Conservation (phyloP, 2,329 filamentous ascomycete species). For the Emmonsiellopsis sp. region DNA sequence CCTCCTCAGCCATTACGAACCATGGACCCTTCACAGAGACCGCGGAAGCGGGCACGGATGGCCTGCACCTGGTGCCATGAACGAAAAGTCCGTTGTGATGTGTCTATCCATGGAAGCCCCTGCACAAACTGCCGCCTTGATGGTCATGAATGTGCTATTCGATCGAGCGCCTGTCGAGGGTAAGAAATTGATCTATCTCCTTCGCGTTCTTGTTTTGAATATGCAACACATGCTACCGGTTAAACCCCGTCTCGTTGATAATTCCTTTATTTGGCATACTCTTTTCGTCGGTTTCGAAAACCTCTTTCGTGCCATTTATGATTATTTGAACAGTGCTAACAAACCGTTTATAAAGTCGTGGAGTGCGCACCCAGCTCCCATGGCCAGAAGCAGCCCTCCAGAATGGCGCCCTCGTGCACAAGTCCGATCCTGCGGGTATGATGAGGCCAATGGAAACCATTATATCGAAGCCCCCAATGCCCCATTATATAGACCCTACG, state of each 20-base stretch:
- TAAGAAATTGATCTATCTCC: constrained; percentile 31
- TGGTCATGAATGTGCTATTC: constrained; percentile 14
- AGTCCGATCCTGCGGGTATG: background rate
- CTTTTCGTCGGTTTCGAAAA: background rate
- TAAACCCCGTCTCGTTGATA: constrained; percentile 9
- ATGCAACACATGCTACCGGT: constrained; percentile 33
- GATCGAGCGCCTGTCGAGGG: constrained; percentile 23
- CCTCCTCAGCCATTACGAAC: background rate
- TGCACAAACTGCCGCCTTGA: constrained; percentile 18
- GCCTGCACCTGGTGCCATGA: constrained; percentile 26
- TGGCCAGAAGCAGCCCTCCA: background rate
- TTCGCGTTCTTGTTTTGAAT: constrained; percentile 45
- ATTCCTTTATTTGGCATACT: background rate
- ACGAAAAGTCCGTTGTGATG: constrained; percentile 42
- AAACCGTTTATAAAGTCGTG: background rate
- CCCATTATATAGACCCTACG: background rate
- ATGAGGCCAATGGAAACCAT: constrained; percentile 1
- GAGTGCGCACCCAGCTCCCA: background rate
- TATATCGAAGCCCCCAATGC: background rate
- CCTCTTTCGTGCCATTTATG: too few species aligned
- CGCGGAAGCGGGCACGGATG: constrained; percentile 20
- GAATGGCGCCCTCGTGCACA: background rate
- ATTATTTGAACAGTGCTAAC: background rate
- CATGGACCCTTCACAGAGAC: constrained; percentile 2
- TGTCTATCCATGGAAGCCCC: constrained; percentile 35